phyloP scores from a whole-genome alignment of 2,329 filamentous ascomycete species.

The Trichocomaceae sp. region DNA sequence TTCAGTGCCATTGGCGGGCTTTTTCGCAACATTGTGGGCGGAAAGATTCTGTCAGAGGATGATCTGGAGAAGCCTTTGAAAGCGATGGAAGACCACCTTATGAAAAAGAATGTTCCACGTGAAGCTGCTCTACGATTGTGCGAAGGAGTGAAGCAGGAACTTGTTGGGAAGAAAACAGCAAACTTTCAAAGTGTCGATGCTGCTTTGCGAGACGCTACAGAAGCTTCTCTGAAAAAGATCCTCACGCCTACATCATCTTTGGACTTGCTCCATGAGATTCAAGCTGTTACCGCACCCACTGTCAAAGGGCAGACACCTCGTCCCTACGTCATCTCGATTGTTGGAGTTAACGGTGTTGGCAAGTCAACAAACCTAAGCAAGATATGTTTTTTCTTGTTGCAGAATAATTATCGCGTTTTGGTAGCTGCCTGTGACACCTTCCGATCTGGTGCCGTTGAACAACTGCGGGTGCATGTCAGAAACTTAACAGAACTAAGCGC shows the following conservation, averaged over 20 bases:
- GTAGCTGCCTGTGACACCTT: conserved; percentile 96
- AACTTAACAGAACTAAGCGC: conserved; percentile 84
- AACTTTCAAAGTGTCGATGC: conserved; percentile 85
- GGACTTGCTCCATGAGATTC: conserved; percentile 89
- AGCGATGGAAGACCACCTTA: conserved; percentile 88
- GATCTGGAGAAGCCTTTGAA: conserved; percentile 90
- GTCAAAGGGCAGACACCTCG: conserved; percentile 59
- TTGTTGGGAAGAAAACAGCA: conserved; percentile 83
- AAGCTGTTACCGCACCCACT: conserved; percentile 64
- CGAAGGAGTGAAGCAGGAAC: conserved; percentile 81
- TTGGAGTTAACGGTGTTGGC: conserved; percentile 95
- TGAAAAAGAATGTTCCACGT: conserved; percentile 92
- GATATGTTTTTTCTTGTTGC: conserved; percentile 94
- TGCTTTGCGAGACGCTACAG: conserved; percentile 79
- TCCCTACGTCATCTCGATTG: conserved; percentile 95
- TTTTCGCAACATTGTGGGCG: conserved; percentile 91
- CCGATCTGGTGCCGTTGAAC: conserved; percentile 92
- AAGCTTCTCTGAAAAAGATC: conserved; percentile 87
- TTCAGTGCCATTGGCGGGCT: conserved; percentile 78
- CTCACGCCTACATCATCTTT: conserved; percentile 91
- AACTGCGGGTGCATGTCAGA: conserved; percentile 88
- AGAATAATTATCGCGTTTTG: conserved; percentile 93
- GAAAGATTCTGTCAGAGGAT: conserved; percentile 81
- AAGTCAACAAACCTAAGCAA: conserved; percentile 98
- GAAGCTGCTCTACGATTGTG: conserved; percentile 89